phyloP scores from a whole-genome alignment of 306 rosid genomes.

The Citrullus mucosospermus region DNA sequence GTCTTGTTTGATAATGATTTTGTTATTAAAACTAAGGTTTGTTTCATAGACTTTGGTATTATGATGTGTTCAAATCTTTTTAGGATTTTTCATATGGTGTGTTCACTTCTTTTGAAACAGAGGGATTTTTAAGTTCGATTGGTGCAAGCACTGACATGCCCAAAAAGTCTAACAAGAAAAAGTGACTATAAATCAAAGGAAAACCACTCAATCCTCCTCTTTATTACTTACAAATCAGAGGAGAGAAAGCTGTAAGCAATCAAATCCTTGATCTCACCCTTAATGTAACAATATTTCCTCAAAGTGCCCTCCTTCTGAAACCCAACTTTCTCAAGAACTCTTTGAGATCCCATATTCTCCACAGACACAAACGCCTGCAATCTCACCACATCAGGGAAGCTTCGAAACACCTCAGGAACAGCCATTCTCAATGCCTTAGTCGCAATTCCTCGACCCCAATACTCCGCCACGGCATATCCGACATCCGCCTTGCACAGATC shows the following conservation, averaged over 20 bases:
- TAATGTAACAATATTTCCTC: constrained; percentile 28
- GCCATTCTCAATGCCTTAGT: constrained; percentile 30
- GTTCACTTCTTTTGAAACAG: too few relatives aligned
- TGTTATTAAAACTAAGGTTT: too few relatives aligned
- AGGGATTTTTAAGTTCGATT: too few relatives aligned
- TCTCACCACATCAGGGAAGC: constrained; percentile 33
- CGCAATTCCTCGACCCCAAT: constrained; percentile 48
- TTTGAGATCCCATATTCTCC: constrained; percentile 44
- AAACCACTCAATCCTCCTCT: neutral
- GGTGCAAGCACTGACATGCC: too few relatives aligned
- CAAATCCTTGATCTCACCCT: constrained; percentile 30
- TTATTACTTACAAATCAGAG: neutral
- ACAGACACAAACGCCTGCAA: constrained; percentile 22
- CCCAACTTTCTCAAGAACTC: constrained; percentile 57
- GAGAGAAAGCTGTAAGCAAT: constrained; percentile 27
- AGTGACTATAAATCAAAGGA: neutral
- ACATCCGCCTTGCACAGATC: constrained; percentile 36
- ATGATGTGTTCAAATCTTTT: too few relatives aligned
- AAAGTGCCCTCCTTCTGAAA: constrained; percentile 45
- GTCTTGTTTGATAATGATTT: too few relatives aligned
- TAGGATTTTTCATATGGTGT: too few relatives aligned
- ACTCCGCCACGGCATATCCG: constrained; percentile 32
- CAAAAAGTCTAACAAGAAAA: neutral
- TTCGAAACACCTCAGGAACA: constrained; percentile 26
- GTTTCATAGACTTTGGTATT: too few relatives aligned